These are phyloP conservation scores for Hanseniaspora occidentalis DNA, from an alignment of 805 yeast species.

Conservation along the genomic window DNA sequence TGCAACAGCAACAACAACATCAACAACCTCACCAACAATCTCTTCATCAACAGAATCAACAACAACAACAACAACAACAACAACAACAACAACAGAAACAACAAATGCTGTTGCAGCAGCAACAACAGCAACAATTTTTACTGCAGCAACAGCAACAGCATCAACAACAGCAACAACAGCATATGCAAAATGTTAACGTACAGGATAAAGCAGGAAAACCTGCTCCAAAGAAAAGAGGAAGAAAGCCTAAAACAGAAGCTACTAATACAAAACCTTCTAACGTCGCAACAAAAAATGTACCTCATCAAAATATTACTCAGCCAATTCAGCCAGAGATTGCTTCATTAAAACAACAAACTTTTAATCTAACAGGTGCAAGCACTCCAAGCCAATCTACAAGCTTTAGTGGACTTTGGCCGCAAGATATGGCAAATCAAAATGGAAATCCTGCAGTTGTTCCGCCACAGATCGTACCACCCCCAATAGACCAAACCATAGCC, in stretches of 20 bases:
- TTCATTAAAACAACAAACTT: too few species aligned
- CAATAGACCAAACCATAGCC: neutral
- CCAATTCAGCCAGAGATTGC: too few species aligned
- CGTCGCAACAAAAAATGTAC: too few species aligned
- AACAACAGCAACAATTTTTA: conserved; percentile 8
- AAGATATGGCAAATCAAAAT: too few species aligned
- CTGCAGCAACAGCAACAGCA: conserved; percentile 8
- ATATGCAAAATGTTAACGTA: conserved; percentile 5
- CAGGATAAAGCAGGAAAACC: conserved; percentile 8
- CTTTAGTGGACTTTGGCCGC: too few species aligned
- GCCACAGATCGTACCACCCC: conserved; percentile 5
- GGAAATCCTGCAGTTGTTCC: conserved; percentile 3
- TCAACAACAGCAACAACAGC: conserved; percentile 3
- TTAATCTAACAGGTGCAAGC: too few species aligned
- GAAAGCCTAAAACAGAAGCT: conserved; percentile 7
- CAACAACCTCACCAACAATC: conserved; percentile 7
- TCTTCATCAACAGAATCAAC: conserved; percentile 14
- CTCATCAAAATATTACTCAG: too few species aligned
- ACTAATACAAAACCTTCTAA: conserved; percentile 8
- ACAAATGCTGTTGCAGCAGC: conserved; percentile 9
- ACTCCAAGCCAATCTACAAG: too few species aligned
- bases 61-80: conserved; percentile 12
- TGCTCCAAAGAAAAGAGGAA: conserved; percentile 7
- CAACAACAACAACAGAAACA: conserved; percentile 11
- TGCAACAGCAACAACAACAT: neutral